Conservation (phyloP, 2,329 filamentous ascomycete genomes). For the Pseudodiploospora longispora region DNA sequence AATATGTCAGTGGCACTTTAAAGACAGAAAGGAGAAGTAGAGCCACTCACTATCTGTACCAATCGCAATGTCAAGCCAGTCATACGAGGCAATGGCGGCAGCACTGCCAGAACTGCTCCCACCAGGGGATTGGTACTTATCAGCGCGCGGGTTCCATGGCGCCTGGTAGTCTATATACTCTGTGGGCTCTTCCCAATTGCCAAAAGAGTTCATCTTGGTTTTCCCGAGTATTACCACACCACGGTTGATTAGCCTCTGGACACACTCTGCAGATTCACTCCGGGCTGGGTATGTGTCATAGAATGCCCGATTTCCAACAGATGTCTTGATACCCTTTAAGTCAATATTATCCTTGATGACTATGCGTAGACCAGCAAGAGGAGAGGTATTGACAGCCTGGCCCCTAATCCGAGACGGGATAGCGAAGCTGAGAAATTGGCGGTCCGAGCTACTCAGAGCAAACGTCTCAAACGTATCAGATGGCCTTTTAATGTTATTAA, state of each 20-base stretch:
- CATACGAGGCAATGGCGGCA: background rate
- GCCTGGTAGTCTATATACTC: conserved; percentile 1
- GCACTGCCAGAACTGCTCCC: background rate
- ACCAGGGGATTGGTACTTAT: background rate
- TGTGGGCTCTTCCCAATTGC: conserved; percentile 1
- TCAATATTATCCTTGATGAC: conserved; percentile 1
- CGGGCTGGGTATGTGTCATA: background rate
- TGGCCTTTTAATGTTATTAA: background rate
- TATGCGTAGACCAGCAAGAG: background rate
- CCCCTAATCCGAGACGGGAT: background rate
- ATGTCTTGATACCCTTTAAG: background rate
- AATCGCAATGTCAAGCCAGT: background rate
- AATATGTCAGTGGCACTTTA: no score
- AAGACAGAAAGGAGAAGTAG: no score
- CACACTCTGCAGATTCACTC: background rate
- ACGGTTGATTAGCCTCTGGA: background rate
- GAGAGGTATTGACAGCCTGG: background rate
- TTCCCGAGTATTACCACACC: background rate
- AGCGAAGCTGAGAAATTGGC: background rate
- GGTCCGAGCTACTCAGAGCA: background rate
- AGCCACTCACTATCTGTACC: background rate
- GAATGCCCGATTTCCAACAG: background rate
- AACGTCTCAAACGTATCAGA: background rate
- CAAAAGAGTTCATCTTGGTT: background rate
- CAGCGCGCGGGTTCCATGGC: background rate